Base-by-base conservation (phyloP, 352 stramenopile species). In the Phytophthora cactorum region DNA sequence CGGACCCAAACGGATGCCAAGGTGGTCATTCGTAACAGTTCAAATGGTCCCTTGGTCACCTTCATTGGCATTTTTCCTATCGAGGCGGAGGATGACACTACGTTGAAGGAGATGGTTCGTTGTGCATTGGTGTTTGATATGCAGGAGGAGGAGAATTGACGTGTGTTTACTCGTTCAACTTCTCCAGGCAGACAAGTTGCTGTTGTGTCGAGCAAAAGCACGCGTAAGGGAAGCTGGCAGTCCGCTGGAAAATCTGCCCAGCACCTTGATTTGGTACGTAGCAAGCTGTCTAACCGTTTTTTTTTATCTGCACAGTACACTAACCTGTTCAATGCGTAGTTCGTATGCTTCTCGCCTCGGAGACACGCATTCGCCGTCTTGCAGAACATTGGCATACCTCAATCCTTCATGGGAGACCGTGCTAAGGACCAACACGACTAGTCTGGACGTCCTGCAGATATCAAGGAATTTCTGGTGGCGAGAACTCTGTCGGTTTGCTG, bases 281-380 rank as follows among this genome's bases (percentile, higher is more conserved):
- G 22, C 22, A 22, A 22, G 15, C 10, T 45, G 6, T 46, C 14
- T 11, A 34, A 1, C 22, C 22, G 22, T n/a, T 4, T 10, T 4
- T 34, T 6, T 12, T 47, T 27, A 27, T 29, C 3, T 31, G 22
- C n/a, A 5, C 25, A 51, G 25, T 39, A 10, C 14, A 38, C 17
- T 59, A 36, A 63, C 31, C 15, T 55, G 8, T 49, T 36, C 47
- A 29, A 10, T 38, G 5, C 32, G 25, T 34, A 82, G 75, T 27
- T 69, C 72, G n/a, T 82, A 75, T 25, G 72, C 66, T 38, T 69
- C 70, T 39, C 68, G 75, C 14, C 41, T 73, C 1, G 72, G 70
- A 50, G 45, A 68, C 22, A 28, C 56, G 8, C 52, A 62, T n/a
- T 80, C 72, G 4, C 69, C 72, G n/a, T 70, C 72, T 11, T 79